A percentile compares a stretch with the other conserved stretches of the same genome.
phyloP scores from a whole-genome alignment of 768 basidiomycete species.

The Punctularia strigosozonata region DNA sequence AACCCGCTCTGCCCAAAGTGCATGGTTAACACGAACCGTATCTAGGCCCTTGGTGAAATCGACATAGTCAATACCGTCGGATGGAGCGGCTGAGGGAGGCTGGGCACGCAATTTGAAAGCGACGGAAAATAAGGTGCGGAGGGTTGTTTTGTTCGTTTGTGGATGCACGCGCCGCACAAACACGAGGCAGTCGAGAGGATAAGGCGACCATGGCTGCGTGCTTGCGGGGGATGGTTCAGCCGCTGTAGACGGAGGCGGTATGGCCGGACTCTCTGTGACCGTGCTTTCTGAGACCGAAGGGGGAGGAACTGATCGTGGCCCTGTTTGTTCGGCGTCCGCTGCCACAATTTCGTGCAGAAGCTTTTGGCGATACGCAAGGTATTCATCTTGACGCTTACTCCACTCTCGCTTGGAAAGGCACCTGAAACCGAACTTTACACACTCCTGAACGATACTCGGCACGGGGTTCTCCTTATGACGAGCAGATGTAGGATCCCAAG shows the following conservation, averaged over 20 bases:
- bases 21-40: slow-evolving; percentile 39
- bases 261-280: background rate
- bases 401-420: slow-evolving; percentile 44
- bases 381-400: slow-evolving; percentile 57
- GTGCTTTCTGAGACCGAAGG: background rate
- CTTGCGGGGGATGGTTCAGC: background rate
- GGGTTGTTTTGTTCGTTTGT: slow-evolving; percentile 73
- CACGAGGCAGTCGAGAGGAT: slow-evolving; percentile 55
- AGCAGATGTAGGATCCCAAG: slow-evolving; percentile 43
- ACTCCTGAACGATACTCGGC: slow-evolving; percentile 22
- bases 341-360: slow-evolving; percentile 36
- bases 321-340: slow-evolving; percentile 1
- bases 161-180: slow-evolving; percentile 61
- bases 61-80: slow-evolving; percentile 55
- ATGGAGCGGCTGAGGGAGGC: background rate
- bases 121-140: slow-evolving; percentile 43
- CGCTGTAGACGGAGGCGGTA: background rate
- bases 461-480: background rate
- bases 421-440: slow-evolving; percentile 48
- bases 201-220: slow-evolving; percentile 22
- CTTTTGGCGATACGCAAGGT: slow-evolving; percentile 45
- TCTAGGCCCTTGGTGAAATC: slow-evolving; percentile 74
- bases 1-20: background rate
- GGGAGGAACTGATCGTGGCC: background rate
- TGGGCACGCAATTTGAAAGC: slow-evolving; percentile 21